Conservation (phyloP, 345 rosid species). For the Euphorbia peplus region DNA sequence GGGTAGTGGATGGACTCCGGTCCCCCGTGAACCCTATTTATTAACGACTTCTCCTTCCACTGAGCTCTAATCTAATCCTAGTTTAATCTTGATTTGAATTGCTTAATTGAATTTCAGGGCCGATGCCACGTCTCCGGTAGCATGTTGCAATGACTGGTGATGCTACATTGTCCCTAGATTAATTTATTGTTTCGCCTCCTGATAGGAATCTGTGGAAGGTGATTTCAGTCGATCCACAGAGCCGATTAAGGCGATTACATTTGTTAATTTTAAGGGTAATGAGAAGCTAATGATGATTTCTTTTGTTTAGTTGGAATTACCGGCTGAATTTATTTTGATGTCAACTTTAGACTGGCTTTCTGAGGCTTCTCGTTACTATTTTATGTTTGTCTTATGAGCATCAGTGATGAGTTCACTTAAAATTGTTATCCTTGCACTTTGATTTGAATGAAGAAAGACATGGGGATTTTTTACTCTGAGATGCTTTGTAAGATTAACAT, state of each 20-base stretch:
- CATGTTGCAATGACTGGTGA: slow-evolving; percentile 50
- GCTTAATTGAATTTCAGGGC: slow-evolving; percentile 15
- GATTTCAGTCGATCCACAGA: slow-evolving; percentile 28
- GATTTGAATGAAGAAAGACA: no score
- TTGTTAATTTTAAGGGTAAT: background rate
- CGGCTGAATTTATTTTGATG: slow-evolving; percentile 63
- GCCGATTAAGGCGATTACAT: slow-evolving; percentile 68
- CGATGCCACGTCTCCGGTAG: slow-evolving; percentile 66
- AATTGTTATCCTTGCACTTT: no score
- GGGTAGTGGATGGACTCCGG: slow-evolving; percentile 71
- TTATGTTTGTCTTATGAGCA: no score
- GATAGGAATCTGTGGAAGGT: slow-evolving; percentile 69
- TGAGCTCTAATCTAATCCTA: slow-evolving; percentile 44
- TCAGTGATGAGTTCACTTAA: no score
- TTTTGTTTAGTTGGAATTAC: slow-evolving; percentile 66
- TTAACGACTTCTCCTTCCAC: slow-evolving; percentile 99
- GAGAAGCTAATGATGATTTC: slow-evolving; percentile 51
- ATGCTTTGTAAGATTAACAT: no score
- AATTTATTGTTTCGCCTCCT: slow-evolving; percentile 42
- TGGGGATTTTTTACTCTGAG: no score
- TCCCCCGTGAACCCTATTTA: slow-evolving; percentile 76
- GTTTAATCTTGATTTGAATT: background rate
- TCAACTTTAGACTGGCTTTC: slow-evolving; percentile 38
- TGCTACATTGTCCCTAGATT: slow-evolving; percentile 51
- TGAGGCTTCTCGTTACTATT: slow-evolving; percentile 40